Conservation (phyloP, 176 grass and related monocot genomes). For the sorghum (Sorghum bicolor) region DNA sequence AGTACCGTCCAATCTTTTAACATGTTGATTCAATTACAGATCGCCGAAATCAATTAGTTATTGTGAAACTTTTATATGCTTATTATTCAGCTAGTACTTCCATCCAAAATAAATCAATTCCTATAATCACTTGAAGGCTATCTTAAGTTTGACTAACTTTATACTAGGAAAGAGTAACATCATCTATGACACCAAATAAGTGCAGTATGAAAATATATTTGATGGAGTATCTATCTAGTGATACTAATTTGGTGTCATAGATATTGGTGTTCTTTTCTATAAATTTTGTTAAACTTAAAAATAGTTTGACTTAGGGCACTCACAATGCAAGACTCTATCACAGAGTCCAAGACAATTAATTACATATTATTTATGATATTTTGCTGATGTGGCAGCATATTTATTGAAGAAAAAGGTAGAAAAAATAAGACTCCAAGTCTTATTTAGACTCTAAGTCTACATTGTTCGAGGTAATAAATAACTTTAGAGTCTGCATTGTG, state of each 20-base stretch:
- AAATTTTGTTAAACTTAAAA: neutral
- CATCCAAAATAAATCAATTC: neutral
- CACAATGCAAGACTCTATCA: no score
- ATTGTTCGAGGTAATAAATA: no score
- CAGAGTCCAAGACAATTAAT: no score
- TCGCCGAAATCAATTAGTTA: neutral
- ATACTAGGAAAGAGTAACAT: neutral
- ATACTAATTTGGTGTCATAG: neutral
- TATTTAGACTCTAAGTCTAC: no score
- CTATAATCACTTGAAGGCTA: neutral
- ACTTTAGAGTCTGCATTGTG: no score
- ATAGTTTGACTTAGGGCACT: neutral
- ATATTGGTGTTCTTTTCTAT: neutral
- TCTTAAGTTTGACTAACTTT: neutral
- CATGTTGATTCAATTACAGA: neutral
- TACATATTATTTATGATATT: no score
- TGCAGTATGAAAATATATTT: neutral
- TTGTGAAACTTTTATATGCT: neutral
- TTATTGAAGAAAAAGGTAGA: no score
- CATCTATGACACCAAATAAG: neutral
- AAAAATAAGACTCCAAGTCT: no score
- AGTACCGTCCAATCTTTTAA: constrained; percentile 1
- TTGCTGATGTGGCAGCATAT: no score
- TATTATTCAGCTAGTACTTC: neutral
- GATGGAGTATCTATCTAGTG: neutral